Evolutionary conservation across 169 alveolate species (phyloP), one percentile per base, ranked within the genome.

Genomic region (Eimeria tenella): DNA sequence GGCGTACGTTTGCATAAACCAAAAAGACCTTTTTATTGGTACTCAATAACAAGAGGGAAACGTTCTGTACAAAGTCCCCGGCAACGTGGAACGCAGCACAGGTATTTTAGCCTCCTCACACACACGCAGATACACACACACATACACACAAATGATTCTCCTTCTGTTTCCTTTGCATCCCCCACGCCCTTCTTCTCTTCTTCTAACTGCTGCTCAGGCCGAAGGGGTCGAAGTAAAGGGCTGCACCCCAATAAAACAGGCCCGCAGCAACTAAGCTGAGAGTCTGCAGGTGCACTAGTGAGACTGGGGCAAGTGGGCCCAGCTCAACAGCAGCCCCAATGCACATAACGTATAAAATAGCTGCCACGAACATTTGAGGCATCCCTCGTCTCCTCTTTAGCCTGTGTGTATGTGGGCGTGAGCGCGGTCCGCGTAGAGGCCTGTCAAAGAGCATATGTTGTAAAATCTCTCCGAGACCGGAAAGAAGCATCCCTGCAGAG

Each of bases 171-270:
- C 42, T 31, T 2, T 31, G 42, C 42, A 2, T 31, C 42, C 42
- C 42, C 42, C 42, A 31, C 42, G 2, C 42, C 2, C 42, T 31
- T 31, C 42, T 31, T 31, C 42, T 31, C 42, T 31, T 31, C 42
- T 31, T 31, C 42, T 31, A 31, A 31, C 42, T 31, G 42, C 42
- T 17, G 42, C 15, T 60, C 83, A 73, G 21, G 42, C 58, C 58
- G 62, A 49, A 73, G 60, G 83, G 83, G 50, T 73, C 83, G 60
- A 73, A 73, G 62, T 73, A 73, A 23, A 73, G 83, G 50, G 83
- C 83, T 58, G 83, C 83, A 5, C 83, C 83, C 83, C 83, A 73
- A 5, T 49, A 49, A 31, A 73, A 73, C 62, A 73, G 83, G 42
- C 83, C 83, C 42, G 83, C 58, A 15, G 83, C 83, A 15, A 31